These are phyloP conservation scores for Parasarocladium wereldwijsianum DNA, from an alignment of 2,329 filamentous ascomycete species.

Conservation along the genomic window DNA sequence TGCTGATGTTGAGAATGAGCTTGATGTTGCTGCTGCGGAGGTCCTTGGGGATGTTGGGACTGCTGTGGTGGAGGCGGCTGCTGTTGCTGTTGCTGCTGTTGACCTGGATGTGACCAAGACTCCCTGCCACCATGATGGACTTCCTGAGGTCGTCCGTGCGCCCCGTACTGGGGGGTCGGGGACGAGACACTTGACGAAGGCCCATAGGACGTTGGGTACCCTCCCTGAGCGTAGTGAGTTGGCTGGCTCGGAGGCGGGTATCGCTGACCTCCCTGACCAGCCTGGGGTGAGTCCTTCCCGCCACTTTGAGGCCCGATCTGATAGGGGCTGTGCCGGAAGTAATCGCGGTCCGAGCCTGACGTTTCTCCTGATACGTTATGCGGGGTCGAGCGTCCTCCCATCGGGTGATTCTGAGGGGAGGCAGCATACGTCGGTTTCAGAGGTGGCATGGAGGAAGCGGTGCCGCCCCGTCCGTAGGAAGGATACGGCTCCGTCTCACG, in stretches of 20 bases:
- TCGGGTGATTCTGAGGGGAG: constrained; percentile 34
- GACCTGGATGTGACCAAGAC: constrained; percentile 19
- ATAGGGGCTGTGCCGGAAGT: constrained; percentile 27
- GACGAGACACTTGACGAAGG: constrained; percentile 29
- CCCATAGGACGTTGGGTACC: constrained; percentile 26
- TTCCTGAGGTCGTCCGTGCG: constrained; percentile 32
- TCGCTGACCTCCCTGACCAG: constrained; percentile 28
- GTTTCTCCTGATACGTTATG: constrained; percentile 23
- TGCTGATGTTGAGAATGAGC: constrained; percentile 11
- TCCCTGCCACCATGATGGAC: constrained; percentile 21
- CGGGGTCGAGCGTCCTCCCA: constrained; percentile 27
- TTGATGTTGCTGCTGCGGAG: constrained; percentile 14
- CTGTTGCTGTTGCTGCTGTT: constrained; percentile 11
- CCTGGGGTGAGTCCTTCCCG: constrained; percentile 30
- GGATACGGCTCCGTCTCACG: constrained; percentile 35
- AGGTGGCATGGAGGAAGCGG: constrained; percentile 34
- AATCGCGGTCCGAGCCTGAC: constrained; percentile 28
- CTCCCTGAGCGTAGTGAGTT: constrained; percentile 24
- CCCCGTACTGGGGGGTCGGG: constrained; percentile 39
- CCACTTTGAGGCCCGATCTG: constrained; percentile 18
- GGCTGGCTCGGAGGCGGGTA: constrained; percentile 26
- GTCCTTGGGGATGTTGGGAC: constrained; percentile 9
- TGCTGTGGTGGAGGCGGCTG: constrained; percentile 11
- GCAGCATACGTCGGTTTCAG: constrained; percentile 37
- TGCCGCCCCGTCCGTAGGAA: constrained; percentile 24